Conservation (phyloP, 257 asterid genomes). For the Cordia subcordata region DNA sequence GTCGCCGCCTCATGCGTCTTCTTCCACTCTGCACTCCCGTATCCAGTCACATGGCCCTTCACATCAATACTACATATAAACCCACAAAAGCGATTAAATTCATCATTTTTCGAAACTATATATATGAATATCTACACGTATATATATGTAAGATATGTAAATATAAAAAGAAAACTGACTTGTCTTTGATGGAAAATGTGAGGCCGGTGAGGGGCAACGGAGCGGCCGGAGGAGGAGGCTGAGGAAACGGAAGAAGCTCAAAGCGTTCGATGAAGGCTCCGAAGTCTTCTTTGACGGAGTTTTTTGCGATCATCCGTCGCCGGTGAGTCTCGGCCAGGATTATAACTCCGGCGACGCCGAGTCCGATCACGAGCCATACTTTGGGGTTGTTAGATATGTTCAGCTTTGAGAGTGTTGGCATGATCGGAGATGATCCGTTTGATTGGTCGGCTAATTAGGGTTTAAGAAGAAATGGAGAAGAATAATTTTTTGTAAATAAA, state of each 20-base stretch:
- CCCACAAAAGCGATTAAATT: slow-evolving; percentile 1
- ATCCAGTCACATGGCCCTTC: slow-evolving; percentile 78
- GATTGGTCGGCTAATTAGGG: slow-evolving; percentile 26
- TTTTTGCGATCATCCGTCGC: slow-evolving; percentile 53
- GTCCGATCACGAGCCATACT: slow-evolving; percentile 80
- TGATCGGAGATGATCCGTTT: slow-evolving; percentile 13
- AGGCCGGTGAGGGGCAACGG: slow-evolving; percentile 67
- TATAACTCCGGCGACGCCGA: slow-evolving; percentile 76
- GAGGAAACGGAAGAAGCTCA: slow-evolving; percentile 72
- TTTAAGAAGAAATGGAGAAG: slow-evolving; percentile 16
- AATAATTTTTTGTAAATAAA: no score
- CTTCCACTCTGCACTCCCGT: slow-evolving; percentile 85
- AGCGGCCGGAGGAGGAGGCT: slow-evolving; percentile 96
- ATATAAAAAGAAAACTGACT: slow-evolving; percentile 28
- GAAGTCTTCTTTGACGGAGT: slow-evolving; percentile 49
- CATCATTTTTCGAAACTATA: no score
- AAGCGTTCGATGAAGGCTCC: slow-evolving; percentile 82
- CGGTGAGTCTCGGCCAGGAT: slow-evolving; percentile 80
- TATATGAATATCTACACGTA: no score
- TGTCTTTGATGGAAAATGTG: slow-evolving; percentile 78
- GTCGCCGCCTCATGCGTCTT: slow-evolving; percentile 73
- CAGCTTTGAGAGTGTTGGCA: slow-evolving; percentile 62
- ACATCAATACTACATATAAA: slow-evolving; percentile 78
- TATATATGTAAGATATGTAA: no score
- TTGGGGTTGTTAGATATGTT: slow-evolving; percentile 52